Conservation (phyloP, 257 asterid species). For the Henckelia pumila region DNA sequence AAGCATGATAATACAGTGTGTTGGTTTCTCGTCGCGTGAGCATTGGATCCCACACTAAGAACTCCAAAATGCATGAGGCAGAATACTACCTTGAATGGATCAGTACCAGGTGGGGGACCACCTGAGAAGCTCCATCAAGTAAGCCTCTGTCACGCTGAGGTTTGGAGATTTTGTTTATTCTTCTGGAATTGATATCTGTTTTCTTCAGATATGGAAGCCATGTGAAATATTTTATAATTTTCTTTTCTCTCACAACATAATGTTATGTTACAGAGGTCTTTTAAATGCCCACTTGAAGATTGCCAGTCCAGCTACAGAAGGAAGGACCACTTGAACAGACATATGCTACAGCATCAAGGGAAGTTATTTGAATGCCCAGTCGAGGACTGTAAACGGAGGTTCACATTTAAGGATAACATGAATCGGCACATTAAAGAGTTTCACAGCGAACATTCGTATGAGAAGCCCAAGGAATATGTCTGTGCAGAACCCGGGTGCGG, state of each 20-base stretch:
- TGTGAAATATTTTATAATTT: neutral
- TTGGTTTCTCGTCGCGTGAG: constrained; percentile 58
- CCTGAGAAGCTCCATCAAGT: constrained; percentile 99
- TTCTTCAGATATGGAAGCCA: neutral
- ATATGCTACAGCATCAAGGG: constrained; percentile 79
- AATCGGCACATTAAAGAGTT: constrained; percentile 65
- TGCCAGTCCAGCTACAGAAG: constrained; percentile 79
- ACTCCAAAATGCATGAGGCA: constrained; percentile 98
- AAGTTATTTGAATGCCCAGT: constrained; percentile 63
- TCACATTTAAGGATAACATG: constrained; percentile 61
- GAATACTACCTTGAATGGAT: constrained; percentile 68
- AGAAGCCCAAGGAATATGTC: constrained; percentile 41
- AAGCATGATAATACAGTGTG: constrained; percentile 27
- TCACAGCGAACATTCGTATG: constrained; percentile 45
- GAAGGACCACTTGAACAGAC: constrained; percentile 79
- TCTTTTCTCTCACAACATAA: constrained; percentile 12
- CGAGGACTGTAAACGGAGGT: constrained; percentile 47
- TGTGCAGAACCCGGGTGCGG: constrained; percentile 82
- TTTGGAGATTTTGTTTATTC: constrained; percentile 34
- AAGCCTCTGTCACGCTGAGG: constrained; percentile 97
- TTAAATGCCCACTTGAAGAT: constrained; percentile 68
- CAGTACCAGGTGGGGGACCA: constrained; percentile 98
- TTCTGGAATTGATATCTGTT: neutral
- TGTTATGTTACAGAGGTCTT: constrained; percentile 61
- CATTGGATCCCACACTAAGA: constrained; percentile 96